phyloP scores from a whole-genome alignment of 495 filamentous ascomycete species.

The Choiromyces venosus region DNA sequence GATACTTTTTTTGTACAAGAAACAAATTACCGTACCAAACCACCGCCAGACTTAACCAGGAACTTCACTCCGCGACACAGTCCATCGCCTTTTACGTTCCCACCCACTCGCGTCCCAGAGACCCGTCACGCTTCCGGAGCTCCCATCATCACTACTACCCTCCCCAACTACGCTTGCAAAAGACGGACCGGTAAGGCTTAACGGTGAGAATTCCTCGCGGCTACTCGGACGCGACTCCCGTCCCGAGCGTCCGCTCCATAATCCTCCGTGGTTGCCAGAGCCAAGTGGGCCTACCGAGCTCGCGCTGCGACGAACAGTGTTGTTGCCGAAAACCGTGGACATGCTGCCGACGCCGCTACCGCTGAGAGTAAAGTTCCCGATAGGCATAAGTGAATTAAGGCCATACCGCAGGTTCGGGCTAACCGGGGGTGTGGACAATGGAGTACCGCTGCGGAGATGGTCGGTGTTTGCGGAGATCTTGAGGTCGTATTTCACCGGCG shows the following conservation, averaged over 20 bases:
- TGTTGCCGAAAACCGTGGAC: conserved; percentile 13
- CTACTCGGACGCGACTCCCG: conserved; percentile 17
- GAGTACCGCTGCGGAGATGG: conserved; percentile 23
- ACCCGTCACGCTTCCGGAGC: conserved; percentile 16
- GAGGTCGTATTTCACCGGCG: conserved; percentile 26
- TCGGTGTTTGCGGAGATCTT: conserved; percentile 33
- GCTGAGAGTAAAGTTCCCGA: conserved; percentile 25
- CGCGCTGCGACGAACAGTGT: conserved; percentile 25
- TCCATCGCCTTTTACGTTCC: conserved; percentile 37
- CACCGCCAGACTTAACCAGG: conserved; percentile 3
- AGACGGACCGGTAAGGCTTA: conserved; percentile 21
- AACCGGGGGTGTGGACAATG: conserved; percentile 20
- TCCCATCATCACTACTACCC: conserved; percentile 26
- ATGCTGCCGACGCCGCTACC: conserved; percentile 12
- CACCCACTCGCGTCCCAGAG: conserved; percentile 25
- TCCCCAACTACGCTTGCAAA: conserved; percentile 24
- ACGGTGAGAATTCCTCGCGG: conserved; percentile 9
- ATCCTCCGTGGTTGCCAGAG: conserved; percentile 15
- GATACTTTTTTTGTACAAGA: conserved; percentile 12
- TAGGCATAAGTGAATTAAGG: conserved; percentile 11
- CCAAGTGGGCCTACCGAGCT: conserved; percentile 10
- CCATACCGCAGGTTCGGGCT: conserved; percentile 16
- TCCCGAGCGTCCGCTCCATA: conserved; percentile 27
- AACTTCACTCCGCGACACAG: conserved; percentile 32
- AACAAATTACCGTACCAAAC: neutral